These are phyloP conservation scores for Backusella luteola DNA, from an alignment of 192 early-diverging fungal genomes.

Conservation along the genomic window DNA sequence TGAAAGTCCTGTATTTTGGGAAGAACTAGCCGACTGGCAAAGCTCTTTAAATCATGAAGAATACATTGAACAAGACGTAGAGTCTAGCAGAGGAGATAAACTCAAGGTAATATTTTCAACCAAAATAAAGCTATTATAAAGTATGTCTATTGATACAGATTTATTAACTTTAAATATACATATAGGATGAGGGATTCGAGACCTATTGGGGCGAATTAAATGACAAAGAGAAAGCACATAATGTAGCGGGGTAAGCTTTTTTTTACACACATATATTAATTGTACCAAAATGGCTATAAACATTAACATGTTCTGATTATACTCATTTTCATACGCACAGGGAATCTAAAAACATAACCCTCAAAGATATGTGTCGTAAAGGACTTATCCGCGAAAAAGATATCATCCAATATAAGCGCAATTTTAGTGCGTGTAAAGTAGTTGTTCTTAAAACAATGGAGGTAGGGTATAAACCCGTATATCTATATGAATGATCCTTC, in stretches of 20 bases:
- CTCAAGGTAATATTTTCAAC: background rate
- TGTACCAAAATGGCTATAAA: background rate
- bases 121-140: too few relatives aligned
- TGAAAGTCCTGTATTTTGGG: constrained; percentile 11
- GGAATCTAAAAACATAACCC: constrained; percentile 41
- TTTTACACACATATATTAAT: background rate
- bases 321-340: constrained; percentile 9
- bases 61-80: background rate
- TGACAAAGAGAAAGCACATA: constrained; percentile 31
- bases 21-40: constrained; percentile 6
- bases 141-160: background rate
- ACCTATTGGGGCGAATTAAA: constrained; percentile 32
- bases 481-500: background rate
- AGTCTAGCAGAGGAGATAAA: background rate
- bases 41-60: background rate
- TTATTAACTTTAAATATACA: background rate
- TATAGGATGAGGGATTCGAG: constrained; percentile 28
- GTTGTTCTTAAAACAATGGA: constrained; percentile 37
- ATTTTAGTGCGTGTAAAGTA: constrained; percentile 40
- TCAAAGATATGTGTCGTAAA: constrained; percentile 42
- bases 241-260: constrained; percentile 35
- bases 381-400: constrained; percentile 37
- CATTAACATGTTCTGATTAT: background rate
- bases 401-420: constrained; percentile 37
- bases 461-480: constrained; percentile 15